phyloP scores from a whole-genome alignment of 495 filamentous ascomycete species.

The Xylaria venustula region DNA sequence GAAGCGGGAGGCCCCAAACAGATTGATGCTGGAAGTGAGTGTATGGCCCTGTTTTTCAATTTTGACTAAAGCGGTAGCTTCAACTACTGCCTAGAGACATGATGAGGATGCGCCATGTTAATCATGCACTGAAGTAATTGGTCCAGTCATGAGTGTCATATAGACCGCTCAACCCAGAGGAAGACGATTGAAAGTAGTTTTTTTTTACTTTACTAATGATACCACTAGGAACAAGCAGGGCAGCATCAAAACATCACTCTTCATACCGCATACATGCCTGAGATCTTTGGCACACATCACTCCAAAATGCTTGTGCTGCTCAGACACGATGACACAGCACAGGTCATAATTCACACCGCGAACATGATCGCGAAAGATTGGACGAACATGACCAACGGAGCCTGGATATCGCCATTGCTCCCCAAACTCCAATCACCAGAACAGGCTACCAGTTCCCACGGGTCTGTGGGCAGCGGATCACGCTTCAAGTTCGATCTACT shows the following conservation, averaged over 20 bases:
- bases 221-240: conserved; percentile 48
- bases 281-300: conserved; percentile 81
- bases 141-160: too few relatives aligned
- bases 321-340: conserved; percentile 70
- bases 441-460: background rate
- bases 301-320: conserved; percentile 82
- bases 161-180: too few relatives aligned
- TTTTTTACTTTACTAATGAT: conserved; percentile 10
- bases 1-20: conserved; percentile 67
- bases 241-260: conserved; percentile 67
- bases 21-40: conserved; percentile 60
- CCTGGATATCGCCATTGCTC: conserved; percentile 77
- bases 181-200: background rate
- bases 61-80: background rate
- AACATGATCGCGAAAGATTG: conserved; percentile 88
- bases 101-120: too few relatives aligned
- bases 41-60: background rate
- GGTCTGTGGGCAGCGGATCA: conserved; percentile 56
- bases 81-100: too few relatives aligned
- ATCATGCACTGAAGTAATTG: too few relatives aligned
- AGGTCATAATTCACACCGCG: conserved; percentile 84
- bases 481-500: conserved; percentile 77
- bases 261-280: conserved; percentile 77
- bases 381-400: conserved; percentile 82
- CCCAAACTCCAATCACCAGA: conserved; percentile 35